phyloP scores from a whole-genome alignment of 2,329 filamentous ascomycete species.

The Monosporascus sp. region DNA sequence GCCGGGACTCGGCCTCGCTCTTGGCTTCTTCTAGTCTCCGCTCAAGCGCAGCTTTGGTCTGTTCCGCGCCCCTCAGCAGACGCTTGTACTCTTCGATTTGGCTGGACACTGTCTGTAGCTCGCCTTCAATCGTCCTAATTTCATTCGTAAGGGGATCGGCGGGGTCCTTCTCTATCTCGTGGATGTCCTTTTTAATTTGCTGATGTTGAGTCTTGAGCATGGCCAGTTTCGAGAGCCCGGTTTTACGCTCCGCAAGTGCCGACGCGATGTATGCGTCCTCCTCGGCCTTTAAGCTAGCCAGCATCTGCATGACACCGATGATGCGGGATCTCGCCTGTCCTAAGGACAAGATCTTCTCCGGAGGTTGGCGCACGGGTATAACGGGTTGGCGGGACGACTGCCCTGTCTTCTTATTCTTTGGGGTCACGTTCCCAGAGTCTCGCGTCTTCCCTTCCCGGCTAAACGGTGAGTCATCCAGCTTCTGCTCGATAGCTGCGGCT shows the following conservation, averaged over 20 bases:
- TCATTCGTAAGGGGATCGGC: slow-evolving; percentile 56
- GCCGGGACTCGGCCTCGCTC: slow-evolving; percentile 63
- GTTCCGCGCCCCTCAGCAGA: slow-evolving; percentile 55
- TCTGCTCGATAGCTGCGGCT: slow-evolving; percentile 44
- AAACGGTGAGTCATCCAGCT: slow-evolving; percentile 15
- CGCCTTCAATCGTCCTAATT: slow-evolving; percentile 53
- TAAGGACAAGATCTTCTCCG: slow-evolving; percentile 49
- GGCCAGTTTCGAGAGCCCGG: slow-evolving; percentile 53
- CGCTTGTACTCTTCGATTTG: slow-evolving; percentile 64
- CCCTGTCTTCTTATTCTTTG: slow-evolving; percentile 6
- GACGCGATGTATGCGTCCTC: slow-evolving; percentile 57
- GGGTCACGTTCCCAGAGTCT: background rate
- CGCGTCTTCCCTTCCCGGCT: slow-evolving; percentile 26
- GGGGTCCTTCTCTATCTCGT: slow-evolving; percentile 47
- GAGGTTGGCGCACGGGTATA: slow-evolving; percentile 57
- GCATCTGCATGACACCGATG: slow-evolving; percentile 54
- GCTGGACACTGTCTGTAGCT: slow-evolving; percentile 47
- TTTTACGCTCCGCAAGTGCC: slow-evolving; percentile 51
- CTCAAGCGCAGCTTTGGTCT: slow-evolving; percentile 52
- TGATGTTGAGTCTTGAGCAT: slow-evolving; percentile 44
- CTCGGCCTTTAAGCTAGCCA: slow-evolving; percentile 62
- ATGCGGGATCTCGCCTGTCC: slow-evolving; percentile 61
- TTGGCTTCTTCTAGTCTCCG: slow-evolving; percentile 56
- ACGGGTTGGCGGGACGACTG: slow-evolving; percentile 26
- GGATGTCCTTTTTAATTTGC: slow-evolving; percentile 47